Conservation (phyloP, 2,329 filamentous ascomycete genomes). For the Cordyceps militaris region DNA sequence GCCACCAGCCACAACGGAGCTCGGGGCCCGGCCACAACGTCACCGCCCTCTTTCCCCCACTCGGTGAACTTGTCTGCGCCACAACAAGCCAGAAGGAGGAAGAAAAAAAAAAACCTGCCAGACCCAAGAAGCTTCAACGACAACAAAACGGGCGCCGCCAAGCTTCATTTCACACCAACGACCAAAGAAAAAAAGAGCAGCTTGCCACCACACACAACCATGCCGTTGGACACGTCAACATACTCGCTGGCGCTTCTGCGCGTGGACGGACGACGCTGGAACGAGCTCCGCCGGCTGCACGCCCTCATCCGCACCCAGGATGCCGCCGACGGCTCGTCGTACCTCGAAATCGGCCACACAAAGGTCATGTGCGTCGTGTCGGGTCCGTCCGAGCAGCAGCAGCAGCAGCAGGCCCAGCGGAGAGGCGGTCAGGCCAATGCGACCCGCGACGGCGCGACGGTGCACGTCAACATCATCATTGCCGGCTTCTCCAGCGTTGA, state of each 20-base stretch:
- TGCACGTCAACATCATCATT: slow-evolving; percentile 75
- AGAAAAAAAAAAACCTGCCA: too few relatives aligned
- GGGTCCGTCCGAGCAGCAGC: slow-evolving; percentile 65
- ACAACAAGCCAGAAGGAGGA: too few relatives aligned
- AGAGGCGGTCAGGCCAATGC: slow-evolving; percentile 34
- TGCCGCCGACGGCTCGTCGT: slow-evolving; percentile 84
- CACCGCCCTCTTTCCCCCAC: too few relatives aligned
- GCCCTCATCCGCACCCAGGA: slow-evolving; percentile 90
- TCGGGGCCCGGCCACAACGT: too few relatives aligned
- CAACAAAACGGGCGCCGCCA: too few relatives aligned
- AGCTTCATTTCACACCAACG: too few relatives aligned
- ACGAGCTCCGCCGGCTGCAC: slow-evolving; percentile 83
- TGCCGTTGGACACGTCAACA: slow-evolving; percentile 92
- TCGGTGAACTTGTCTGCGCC: too few relatives aligned
- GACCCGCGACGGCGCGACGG: slow-evolving; percentile 44
- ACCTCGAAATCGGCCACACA: slow-evolving; percentile 95
- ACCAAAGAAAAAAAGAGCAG: too few relatives aligned
- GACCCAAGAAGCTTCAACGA: too few relatives aligned
- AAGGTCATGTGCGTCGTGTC: slow-evolving; percentile 90
- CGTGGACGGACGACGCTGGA: slow-evolving; percentile 86
- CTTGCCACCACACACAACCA: too few relatives aligned
- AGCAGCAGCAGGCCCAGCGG: slow-evolving; percentile 1
- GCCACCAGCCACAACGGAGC: too few relatives aligned
- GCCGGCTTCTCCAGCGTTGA: slow-evolving; percentile 87
- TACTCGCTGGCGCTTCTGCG: slow-evolving; percentile 81